Base-by-base conservation (phyloP, 2,329 filamentous ascomycete genomes). In the Dactylonectria macrodidyma region DNA sequence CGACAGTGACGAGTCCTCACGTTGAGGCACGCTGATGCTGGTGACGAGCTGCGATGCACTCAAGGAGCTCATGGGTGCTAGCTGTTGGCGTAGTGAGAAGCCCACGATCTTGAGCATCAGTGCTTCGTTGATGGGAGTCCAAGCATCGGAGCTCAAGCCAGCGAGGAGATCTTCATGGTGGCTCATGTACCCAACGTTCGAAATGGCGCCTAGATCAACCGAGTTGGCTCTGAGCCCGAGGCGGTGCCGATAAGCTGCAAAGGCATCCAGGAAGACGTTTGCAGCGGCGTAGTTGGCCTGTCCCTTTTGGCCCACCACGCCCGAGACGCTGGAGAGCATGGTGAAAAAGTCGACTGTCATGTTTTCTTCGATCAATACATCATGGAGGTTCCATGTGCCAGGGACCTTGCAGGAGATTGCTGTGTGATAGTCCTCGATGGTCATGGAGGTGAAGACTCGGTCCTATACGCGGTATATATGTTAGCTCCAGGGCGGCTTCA, bases 301-400 rank as follows among this genome's bases (percentile, higher is more conserved):
- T 1, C 75, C 76, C 1, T 73, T 63, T 6, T 75, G 68, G 10
- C 79, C 81, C 6, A 78, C 57, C 7, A 80, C 65, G 10, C 74
- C 76, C 2, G 76, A 72, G 14, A 78, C 65, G n/a, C 78, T 81
- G 6, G 76, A 78, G 24, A 79, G 72, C 34, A 80, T 62, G 38
- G 81, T 73, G 68, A 81, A 84, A 73, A 81, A 82, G 66, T 81
- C 80, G 1, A 80, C 62, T 7, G 55, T 19, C 11, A 78, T 58
- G 30, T 62, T 47, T 11, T 66, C 56, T 22, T 68, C 62, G 14
- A 80, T 71, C 2, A 55, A 62, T 2, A 74, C 69, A 1, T 77
- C 59, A 66, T 85, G 81, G 0, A 84, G 75, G 61, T 84, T 84
- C 76, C 76, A 80, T 5, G 79, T 79, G 2, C 81, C 77, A 16